These are phyloP conservation scores for Sphenostylis stenocarpa DNA, from an alignment of 306 rosid genomes.

Conservation along the genomic window DNA sequence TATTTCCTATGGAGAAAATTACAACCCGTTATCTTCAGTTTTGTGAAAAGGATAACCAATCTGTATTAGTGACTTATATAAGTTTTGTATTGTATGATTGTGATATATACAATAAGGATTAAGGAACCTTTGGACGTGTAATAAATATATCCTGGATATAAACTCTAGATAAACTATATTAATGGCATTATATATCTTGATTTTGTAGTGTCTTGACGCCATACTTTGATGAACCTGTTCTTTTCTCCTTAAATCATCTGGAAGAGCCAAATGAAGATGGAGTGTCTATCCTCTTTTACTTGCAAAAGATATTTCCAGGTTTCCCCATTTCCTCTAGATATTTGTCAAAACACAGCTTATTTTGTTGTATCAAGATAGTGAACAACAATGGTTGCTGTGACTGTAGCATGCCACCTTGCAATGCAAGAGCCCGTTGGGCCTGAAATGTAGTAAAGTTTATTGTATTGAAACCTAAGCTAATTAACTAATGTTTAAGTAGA, in stretches of 20 bases:
- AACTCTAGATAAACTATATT: background rate
- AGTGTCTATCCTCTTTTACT: conserved; percentile 88
- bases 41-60: background rate
- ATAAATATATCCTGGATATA: background rate
- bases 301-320: conserved; percentile 99
- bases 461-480: conserved; percentile 8
- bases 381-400: background rate
- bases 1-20: background rate
- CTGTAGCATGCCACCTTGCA: conserved; percentile 16
- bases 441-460: conserved; percentile 6
- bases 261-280: conserved; percentile 82
- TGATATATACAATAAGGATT: background rate
- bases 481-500: conserved; percentile 10
- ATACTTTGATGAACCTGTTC: conserved; percentile 73
- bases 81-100: background rate
- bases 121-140: background rate
- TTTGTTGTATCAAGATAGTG: background rate
- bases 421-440: background rate
- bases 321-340: conserved; percentile 26
- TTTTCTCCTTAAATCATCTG: conserved; percentile 65
- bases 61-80: background rate
- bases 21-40: background rate
- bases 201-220: conserved; percentile 85
- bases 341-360: conserved; percentile 19
- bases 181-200: conserved; percentile 15